These are phyloP conservation scores for Candida sanyaensis DNA, from an alignment of 1,139 yeast genomes.

Conservation along the genomic window DNA sequence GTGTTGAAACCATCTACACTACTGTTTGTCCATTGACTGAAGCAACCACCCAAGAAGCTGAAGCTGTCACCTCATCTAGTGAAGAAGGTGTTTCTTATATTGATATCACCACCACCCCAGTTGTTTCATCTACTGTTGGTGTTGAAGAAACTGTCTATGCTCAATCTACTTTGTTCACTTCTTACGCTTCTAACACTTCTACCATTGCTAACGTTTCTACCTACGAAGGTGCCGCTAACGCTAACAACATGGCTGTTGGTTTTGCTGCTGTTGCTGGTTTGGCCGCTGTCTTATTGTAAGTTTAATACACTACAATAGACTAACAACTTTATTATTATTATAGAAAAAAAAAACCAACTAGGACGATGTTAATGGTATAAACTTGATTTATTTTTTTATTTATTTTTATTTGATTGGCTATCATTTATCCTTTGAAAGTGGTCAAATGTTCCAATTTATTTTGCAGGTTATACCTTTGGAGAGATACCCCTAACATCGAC, in stretches of 20 bases:
- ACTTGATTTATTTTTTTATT: too few species aligned
- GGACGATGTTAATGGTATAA: too few species aligned
- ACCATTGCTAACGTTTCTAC: conserved; percentile 17
- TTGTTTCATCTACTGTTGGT: conserved; percentile 16
- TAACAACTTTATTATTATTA: neutral
- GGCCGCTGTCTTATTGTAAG: conserved; percentile 44
- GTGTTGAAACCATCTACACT: conserved; percentile 43
- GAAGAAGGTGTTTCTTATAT: conserved; percentile 24
- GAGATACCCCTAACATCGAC: neutral
- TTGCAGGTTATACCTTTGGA: neutral
- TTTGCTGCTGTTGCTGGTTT: conserved; percentile 47
- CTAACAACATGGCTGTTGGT: conserved; percentile 32
- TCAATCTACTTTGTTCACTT: conserved; percentile 30
- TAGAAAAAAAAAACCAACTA: too few species aligned
- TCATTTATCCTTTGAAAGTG: neutral
- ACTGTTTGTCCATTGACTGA: conserved; percentile 41
- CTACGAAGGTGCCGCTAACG: conserved; percentile 32
- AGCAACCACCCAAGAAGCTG: conserved; percentile 16
- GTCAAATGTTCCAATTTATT: neutral
- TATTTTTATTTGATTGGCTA: too few species aligned
- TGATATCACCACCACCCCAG: conserved; percentile 28
- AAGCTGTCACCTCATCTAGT: conserved; percentile 13
- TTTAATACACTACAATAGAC: conserved; percentile 1
- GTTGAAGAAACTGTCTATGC: conserved; percentile 22
- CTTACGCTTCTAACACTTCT: conserved; percentile 28